A percentile compares a stretch with the other conserved stretches of the same genome.
These are phyloP conservation scores for Xylaria flabelliformis DNA, from an alignment of 495 filamentous ascomycete species.

Conservation along the genomic window DNA sequence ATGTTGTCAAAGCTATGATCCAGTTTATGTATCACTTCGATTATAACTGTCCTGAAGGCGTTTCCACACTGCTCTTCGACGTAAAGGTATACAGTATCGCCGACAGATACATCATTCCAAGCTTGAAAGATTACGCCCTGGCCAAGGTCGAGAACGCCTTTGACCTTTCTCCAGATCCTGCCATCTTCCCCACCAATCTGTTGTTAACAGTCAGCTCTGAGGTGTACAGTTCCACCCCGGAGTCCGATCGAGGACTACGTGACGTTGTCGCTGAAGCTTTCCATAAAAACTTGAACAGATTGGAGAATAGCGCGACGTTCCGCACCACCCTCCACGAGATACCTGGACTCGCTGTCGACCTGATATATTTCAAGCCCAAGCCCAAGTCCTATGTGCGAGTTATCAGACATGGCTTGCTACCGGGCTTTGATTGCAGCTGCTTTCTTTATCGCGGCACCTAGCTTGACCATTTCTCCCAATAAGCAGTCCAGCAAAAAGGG, in stretches of 20 bases:
- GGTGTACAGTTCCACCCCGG: neutral
- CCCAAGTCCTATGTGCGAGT: no score
- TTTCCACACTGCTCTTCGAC: neutral
- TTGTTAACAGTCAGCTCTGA: neutral
- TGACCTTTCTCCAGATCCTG: neutral
- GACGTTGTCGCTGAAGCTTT: neutral
- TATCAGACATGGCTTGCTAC: no score
- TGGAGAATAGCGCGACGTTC: neutral
- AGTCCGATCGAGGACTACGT: neutral
- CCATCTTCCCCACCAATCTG: neutral
- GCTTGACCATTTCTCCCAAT: no score
- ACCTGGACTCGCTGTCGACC: neutral
- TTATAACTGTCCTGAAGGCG: neutral
- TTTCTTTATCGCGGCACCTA: no score
- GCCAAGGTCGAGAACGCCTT: neutral
- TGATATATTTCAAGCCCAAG: neutral
- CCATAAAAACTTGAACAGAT: neutral
- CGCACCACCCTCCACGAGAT: neutral
- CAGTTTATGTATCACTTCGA: neutral
- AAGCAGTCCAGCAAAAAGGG: neutral
- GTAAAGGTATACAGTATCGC: neutral
- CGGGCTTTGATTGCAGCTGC: no score
- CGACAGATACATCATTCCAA: neutral
- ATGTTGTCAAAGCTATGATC: neutral
- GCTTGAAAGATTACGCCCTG: neutral